Evolutionary conservation across 2,329 filamentous ascomycete genomes (phyloP).

Genomic region (Passalora sequoiae): DNA sequence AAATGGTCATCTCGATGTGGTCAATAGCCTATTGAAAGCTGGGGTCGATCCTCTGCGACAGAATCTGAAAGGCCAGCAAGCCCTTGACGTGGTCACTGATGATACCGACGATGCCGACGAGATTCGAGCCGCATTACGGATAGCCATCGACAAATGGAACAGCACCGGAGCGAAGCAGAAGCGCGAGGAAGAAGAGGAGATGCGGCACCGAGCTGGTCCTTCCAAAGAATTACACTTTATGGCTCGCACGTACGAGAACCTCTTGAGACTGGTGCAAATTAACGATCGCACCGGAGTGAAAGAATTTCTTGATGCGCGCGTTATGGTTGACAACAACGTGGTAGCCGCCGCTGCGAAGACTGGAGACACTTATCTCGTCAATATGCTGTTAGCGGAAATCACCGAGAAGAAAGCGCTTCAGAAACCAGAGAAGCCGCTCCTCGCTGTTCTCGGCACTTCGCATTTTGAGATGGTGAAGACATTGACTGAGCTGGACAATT

Average conservation of each 20-base stretch:
- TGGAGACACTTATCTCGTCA: constrained; percentile 81
- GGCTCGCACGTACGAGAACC: constrained; percentile 46
- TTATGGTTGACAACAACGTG: constrained; percentile 65
- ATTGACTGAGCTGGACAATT: constrained; percentile 45
- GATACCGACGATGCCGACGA: constrained; percentile 75
- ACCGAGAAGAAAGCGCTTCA: constrained; percentile 55
- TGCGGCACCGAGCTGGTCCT: constrained; percentile 36
- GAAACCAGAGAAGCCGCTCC: constrained; percentile 84
- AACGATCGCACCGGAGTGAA: constrained; percentile 47
- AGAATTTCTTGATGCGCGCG: constrained; percentile 43
- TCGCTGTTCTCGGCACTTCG: constrained; percentile 84
- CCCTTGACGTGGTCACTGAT: constrained; percentile 73
- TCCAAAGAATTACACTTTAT: constrained; percentile 45
- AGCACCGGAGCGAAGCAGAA: constrained; percentile 39
- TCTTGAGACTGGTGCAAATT: constrained; percentile 45
- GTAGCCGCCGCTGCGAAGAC: constrained; percentile 88
- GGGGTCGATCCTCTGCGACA: constrained; percentile 88
- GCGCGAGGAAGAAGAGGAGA: constrained; percentile 50
- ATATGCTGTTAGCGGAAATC: constrained; percentile 56
- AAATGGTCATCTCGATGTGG: constrained; percentile 85
- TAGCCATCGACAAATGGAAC: constrained; percentile 44
- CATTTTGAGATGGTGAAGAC: constrained; percentile 75
- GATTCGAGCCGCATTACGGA: constrained; percentile 48
- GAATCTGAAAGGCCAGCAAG: constrained; percentile 88
- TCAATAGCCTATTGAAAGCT: constrained; percentile 74